These are phyloP conservation scores for Colletotrichum chrysophilum DNA, from an alignment of 2,329 filamentous ascomycete genomes.

Conservation along the genomic window DNA sequence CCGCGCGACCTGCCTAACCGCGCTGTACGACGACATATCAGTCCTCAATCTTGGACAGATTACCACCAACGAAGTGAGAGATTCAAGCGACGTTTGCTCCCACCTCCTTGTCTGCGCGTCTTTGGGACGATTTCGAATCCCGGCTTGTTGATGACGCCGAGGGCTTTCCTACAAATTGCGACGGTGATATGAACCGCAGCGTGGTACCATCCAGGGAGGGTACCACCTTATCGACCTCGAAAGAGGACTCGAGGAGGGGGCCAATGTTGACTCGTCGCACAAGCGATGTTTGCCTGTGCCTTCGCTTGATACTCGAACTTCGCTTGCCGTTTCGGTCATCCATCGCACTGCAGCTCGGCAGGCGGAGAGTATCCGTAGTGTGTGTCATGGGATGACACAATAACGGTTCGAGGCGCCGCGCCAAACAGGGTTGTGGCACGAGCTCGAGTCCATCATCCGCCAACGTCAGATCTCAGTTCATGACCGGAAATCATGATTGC, in stretches of 20 bases:
- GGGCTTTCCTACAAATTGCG: neutral
- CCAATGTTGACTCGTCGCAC: neutral
- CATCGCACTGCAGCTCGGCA: neutral
- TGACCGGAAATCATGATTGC: neutral
- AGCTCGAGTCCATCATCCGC: neutral
- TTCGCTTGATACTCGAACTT: neutral
- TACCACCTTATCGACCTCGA: neutral
- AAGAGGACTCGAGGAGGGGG: neutral
- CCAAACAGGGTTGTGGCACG: neutral
- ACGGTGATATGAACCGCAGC: neutral
- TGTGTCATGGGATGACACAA: neutral
- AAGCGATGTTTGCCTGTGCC: neutral
- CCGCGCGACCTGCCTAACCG: neutral
- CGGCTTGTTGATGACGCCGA: neutral
- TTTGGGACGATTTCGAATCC: neutral
- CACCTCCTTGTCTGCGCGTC: neutral
- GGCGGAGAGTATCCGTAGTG: neutral
- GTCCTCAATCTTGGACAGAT: neutral
- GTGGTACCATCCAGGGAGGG: neutral
- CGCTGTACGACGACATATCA: neutral
- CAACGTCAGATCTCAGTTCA: neutral
- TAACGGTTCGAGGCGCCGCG: neutral
- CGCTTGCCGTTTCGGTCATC: neutral
- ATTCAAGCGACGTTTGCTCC: neutral
- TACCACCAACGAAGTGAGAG: neutral